These are phyloP conservation scores for Chlamydomonas reinhardtii DNA, from an alignment of 163 green algal species.

Conservation along the genomic window DNA sequence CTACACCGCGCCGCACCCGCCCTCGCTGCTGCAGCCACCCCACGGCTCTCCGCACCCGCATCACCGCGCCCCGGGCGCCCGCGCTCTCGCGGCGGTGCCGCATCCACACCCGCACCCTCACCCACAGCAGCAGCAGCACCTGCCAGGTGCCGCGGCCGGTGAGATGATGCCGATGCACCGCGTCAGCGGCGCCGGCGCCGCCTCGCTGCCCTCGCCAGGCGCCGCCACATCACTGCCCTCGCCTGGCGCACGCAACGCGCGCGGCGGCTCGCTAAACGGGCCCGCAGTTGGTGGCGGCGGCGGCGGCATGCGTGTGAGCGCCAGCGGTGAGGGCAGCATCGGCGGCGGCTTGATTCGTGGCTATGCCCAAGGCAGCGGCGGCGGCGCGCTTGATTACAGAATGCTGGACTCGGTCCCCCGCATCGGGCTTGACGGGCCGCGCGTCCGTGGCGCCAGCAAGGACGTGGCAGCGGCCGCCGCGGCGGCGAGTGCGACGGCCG, in stretches of 20 bases:
- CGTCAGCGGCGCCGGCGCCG: no score
- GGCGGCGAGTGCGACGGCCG: background rate
- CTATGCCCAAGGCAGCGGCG: background rate
- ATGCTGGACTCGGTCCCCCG: background rate
- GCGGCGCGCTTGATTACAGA: slow-evolving; percentile 8
- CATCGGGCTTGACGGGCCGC: background rate
- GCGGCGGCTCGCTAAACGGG: no score
- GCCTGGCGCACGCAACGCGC: background rate
- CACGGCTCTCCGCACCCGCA: background rate
- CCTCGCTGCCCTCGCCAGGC: no score
- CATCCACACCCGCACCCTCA: no score
- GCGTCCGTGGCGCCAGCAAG: background rate
- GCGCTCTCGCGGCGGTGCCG: no score
- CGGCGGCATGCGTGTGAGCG: background rate
- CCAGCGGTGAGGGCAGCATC: background rate
- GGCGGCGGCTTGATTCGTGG: background rate
- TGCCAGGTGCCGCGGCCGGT: no score
- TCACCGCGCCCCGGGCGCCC: no score
- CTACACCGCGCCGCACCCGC: background rate
- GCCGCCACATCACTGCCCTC: background rate
- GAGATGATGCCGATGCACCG: no score
- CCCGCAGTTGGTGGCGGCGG: no score
- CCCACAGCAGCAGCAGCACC: no score
- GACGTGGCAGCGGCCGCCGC: background rate
- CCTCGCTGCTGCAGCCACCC: background rate